Percentiles rank a stretch among this genome's conserved stretches.
phyloP scores from a whole-genome alignment of 768 basidiomycete species.

The Artomyces pyxidatus region DNA sequence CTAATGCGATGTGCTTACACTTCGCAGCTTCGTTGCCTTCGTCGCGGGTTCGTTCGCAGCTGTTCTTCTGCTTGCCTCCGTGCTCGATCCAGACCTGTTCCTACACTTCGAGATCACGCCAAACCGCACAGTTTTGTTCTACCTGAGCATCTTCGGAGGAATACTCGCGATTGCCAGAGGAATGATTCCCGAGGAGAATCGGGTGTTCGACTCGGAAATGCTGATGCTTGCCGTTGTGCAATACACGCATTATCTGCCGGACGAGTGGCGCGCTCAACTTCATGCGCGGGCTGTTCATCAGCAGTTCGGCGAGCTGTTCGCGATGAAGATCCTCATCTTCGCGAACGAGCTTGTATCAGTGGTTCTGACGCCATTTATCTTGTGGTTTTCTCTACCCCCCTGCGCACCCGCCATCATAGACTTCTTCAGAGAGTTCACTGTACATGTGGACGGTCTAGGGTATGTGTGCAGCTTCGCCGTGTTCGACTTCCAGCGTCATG shows the following conservation, averaged over 20 bases:
- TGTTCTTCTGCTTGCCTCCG: constrained; percentile 85
- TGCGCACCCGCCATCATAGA: constrained; percentile 91
- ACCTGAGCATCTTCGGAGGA: constrained; percentile 80
- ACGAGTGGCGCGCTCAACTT: constrained; percentile 80
- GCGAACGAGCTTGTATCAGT: constrained; percentile 85
- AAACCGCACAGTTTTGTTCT: constrained; percentile 90
- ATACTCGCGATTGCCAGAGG: constrained; percentile 85
- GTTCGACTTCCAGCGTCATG: constrained; percentile 94
- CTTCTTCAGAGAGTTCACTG: constrained; percentile 96
- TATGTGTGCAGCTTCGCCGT: constrained; percentile 98
- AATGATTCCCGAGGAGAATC: constrained; percentile 93
- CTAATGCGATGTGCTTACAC: background rate
- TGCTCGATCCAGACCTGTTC: constrained; percentile 89
- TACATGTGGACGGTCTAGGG: constrained; percentile 93
- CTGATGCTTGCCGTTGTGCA: constrained; percentile 89
- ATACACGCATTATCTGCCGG: constrained; percentile 95
- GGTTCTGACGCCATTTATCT: constrained; percentile 85
- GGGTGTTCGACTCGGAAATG: constrained; percentile 88
- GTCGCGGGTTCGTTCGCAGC: constrained; percentile 95
- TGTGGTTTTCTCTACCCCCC: constrained; percentile 85
- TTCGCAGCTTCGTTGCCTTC: constrained; percentile 83
- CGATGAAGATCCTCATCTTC: constrained; percentile 88
- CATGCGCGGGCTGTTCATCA: constrained; percentile 91
- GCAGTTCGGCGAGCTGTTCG: constrained; percentile 87
- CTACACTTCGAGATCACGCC: constrained; percentile 92